Evolutionary conservation across 2,329 filamentous ascomycete species (phyloP), one percentile per base, ranked within the genome.

Genomic region (Annulohypoxylon truncatum): DNA sequence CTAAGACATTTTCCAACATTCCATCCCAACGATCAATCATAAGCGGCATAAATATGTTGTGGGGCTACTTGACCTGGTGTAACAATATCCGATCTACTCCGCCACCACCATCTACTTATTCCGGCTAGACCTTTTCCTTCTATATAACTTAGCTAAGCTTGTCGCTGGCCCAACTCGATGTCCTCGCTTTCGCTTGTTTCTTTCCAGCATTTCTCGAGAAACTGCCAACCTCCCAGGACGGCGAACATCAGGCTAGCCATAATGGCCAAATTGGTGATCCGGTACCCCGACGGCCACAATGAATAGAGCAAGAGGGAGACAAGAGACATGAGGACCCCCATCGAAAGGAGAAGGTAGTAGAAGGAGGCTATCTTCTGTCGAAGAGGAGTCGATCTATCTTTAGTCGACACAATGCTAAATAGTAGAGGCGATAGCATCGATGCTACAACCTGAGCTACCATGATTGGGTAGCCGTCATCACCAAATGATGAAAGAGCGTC

Each of bases 221-320:
- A 68, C 47, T 62, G 62, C 66, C 66, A 68, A 18, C 66, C 29
- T 13, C 66, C 66, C 1, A 68, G 58, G 12, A 66, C 58, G 1
- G 48, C 33, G 20, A 68, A 62, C 58, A 62, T 52, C 22, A 66
- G 20, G 12, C 61, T 66, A 10, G 38, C 54, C 12, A 68, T 57
- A 0, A 42, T 62, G 24, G 55, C 42, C 9, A 56, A 4, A 7
- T 68, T 60, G n/a, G 31, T 60, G 12, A 60, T 29, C 2, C 61
- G 44, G 15, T 68, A 68, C 1, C 50, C 62, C 3, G 50, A 33
- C 2, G 66, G 66, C 61, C 54, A 66, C 3, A 60, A n/a, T 6
- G 57, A 59, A 18, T 66, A 65, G 4, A 68, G 44, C 18, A 68
- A 20, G 18, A 68, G 58, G 18, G 66, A 62, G 2, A 60, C 44